Conservation (phyloP, 1,139 yeast genomes). For the Candida labiduridarum region DNA sequence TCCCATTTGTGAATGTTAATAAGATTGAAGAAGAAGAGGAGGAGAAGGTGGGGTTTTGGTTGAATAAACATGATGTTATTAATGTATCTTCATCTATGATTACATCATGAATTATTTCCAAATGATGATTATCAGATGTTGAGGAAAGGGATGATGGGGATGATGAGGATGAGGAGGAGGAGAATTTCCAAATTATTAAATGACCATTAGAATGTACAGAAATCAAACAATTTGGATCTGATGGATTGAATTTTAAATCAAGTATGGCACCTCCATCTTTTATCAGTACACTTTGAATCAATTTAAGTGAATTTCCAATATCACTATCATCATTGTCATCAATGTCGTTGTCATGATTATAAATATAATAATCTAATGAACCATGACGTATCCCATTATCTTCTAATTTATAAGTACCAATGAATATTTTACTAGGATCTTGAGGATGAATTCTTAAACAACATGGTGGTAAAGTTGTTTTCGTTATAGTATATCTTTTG, state of each 20-base stretch:
- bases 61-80: conserved; percentile 69
- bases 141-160: too few relatives aligned
- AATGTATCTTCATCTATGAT: conserved; percentile 52
- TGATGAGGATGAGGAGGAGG: conserved; percentile 5
- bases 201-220: conserved; percentile 85
- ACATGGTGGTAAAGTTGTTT: conserved; percentile 78
- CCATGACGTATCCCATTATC: conserved; percentile 67
- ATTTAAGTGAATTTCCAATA: conserved; percentile 4
- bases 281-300: conserved; percentile 15
- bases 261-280: conserved; percentile 69
- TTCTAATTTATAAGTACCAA: conserved; percentile 82
- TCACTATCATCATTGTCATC: too few relatives aligned
- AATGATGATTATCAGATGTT: too few relatives aligned
- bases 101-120: conserved; percentile 29
- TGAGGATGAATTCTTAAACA: conserved; percentile 63
- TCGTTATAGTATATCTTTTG: conserved; percentile 27
- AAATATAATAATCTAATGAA: conserved; percentile 62
- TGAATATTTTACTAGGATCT: conserved; percentile 48
- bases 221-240: conserved; percentile 47
- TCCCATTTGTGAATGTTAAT: conserved; percentile 65
- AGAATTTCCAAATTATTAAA: conserved; percentile 61
- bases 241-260: conserved; percentile 70
- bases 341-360: conserved; percentile 15
- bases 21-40: conserved; percentile 24
- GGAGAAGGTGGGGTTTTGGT: conserved; percentile 35